Evolutionary conservation across 2,329 filamentous ascomycete species (phyloP), one percentile per base, ranked within the genome.

Genomic region (Proliferodiscus dingleyae): DNA sequence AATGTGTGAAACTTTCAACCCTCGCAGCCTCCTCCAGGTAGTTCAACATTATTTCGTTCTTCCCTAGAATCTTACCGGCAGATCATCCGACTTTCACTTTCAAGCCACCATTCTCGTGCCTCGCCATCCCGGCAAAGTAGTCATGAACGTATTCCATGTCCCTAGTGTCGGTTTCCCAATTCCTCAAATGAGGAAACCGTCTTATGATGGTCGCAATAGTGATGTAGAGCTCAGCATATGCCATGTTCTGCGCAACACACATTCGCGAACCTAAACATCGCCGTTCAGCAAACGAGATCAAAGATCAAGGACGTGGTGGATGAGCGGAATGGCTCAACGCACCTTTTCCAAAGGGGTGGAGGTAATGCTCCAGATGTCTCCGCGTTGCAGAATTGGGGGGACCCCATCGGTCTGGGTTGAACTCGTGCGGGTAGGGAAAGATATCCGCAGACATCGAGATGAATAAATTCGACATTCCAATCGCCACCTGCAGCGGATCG

Each of bases 181-280:
- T 6, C 16, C 16, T 28, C 26, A 47, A 11, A 19, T 47, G 22
- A 3, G 41, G 40, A 39, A 48, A 51, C 9, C 40, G 30, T 9
- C 30, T 21, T 11, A 45, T 26, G 4, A 48, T 30, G 4, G 16
- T 34, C 4, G 48, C 48, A 11, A 51, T 19, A 5, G 41, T 32
- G n/a, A 47, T 34, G 24, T 51, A 53, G 10, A 53, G 24, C 39
- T 53, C 48, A 10, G 48, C 45, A 37, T 51, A 53, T 10, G 50
- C 50, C 18, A 46, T 34, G 8, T 46, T 41, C 3, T 26, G 24
- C 5, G 30, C 38, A 13, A 46, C 30, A 29, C 38, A 46, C 21
- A 41, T 29, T 29, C 43, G 40, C 13, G 43, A 46, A 18, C 38
- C 43, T 18, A 21, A 34, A 10, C 2, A 8, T 4, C 16, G 11